phyloP scores from a whole-genome alignment of 2,329 filamentous ascomycete genomes.

The Fusarium pseudoanthophilum region DNA sequence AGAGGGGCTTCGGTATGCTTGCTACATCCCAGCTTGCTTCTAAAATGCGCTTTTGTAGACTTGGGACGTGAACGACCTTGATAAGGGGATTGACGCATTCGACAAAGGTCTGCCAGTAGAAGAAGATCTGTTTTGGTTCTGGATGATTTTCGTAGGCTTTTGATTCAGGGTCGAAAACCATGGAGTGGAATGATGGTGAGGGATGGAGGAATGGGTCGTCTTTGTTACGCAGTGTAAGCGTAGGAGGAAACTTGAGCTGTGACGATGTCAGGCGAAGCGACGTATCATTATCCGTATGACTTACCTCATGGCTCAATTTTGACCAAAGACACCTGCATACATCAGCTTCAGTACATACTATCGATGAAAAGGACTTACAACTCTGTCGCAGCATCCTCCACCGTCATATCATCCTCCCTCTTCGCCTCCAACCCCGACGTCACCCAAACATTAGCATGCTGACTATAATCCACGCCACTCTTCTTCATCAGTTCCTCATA shows the following conservation, averaged over 20 bases:
- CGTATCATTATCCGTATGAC: rapidly evolving
- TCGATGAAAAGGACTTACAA: neutral
- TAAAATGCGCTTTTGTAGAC: slow-evolving; percentile 45
- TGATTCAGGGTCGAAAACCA: neutral
- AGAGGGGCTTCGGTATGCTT: slow-evolving; percentile 23
- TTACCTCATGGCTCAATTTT: slow-evolving; percentile 30
- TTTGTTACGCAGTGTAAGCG: slow-evolving; percentile 28
- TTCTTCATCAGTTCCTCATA: slow-evolving; percentile 47
- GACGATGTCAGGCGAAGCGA: neutral
- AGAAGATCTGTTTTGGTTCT: slow-evolving; percentile 46
- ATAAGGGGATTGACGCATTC: slow-evolving; percentile 48
- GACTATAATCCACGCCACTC: slow-evolving; percentile 39
- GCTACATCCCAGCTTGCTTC: slow-evolving; percentile 45
- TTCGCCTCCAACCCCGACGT: slow-evolving; percentile 18
- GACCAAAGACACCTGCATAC: slow-evolving; percentile 36
- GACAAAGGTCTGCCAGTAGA: slow-evolving; percentile 49
- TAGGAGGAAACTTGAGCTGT: slow-evolving; percentile 41
- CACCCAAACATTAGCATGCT: slow-evolving; percentile 42
- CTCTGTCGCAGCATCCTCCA: neutral
- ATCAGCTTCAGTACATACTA: rapidly evolving
- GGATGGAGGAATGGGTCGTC: slow-evolving; percentile 36
- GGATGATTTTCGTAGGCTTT: slow-evolving; percentile 38
- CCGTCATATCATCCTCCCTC: neutral
- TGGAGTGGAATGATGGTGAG: slow-evolving; percentile 8
- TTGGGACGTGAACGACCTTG: slow-evolving; percentile 49